These are phyloP conservation scores for Phialophora expanda DNA, from an alignment of 2,329 filamentous ascomycete species.

Conservation along the genomic window DNA sequence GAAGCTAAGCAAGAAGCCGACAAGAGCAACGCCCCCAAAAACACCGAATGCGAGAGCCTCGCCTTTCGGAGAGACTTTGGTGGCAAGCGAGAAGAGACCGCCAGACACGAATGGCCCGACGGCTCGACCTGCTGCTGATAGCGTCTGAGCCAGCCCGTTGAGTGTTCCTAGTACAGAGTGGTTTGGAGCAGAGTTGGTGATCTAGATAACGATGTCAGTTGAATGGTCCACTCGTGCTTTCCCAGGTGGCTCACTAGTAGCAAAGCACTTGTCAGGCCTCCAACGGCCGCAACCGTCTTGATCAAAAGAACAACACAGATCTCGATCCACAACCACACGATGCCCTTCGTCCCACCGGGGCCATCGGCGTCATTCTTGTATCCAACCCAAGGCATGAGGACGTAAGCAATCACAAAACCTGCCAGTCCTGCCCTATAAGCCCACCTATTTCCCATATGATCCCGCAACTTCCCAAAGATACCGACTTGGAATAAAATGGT, in stretches of 20 bases:
- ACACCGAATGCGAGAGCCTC: constrained; percentile 85
- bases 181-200: constrained; percentile 90
- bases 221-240: not conserved
- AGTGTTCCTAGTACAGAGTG: constrained; percentile 84
- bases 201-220: constrained; percentile 55
- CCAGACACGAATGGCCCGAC: constrained; percentile 88
- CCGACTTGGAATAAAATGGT: constrained; percentile 91
- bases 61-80: constrained; percentile 74
- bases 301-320: constrained; percentile 79
- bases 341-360: constrained; percentile 58
- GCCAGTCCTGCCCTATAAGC: constrained; percentile 80
- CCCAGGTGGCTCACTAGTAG: constrained; percentile 67
- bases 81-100: constrained; percentile 79
- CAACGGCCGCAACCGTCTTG: constrained; percentile 89
- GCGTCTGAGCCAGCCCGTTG: constrained; percentile 90
- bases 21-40: constrained; percentile 80
- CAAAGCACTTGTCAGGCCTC: constrained; percentile 86
- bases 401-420: constrained; percentile 80
- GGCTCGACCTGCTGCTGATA: constrained; percentile 87
- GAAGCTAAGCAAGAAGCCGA: constrained; percentile 80
- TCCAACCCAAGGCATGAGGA: constrained; percentile 87
- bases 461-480: constrained; percentile 78
- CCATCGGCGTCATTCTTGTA: constrained; percentile 68
- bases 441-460: constrained; percentile 80
- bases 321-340: constrained; percentile 76